Evolutionary conservation across 2,329 filamentous ascomycete genomes (phyloP).

Genomic region (Aspergillus oerlinghausenensis): DNA sequence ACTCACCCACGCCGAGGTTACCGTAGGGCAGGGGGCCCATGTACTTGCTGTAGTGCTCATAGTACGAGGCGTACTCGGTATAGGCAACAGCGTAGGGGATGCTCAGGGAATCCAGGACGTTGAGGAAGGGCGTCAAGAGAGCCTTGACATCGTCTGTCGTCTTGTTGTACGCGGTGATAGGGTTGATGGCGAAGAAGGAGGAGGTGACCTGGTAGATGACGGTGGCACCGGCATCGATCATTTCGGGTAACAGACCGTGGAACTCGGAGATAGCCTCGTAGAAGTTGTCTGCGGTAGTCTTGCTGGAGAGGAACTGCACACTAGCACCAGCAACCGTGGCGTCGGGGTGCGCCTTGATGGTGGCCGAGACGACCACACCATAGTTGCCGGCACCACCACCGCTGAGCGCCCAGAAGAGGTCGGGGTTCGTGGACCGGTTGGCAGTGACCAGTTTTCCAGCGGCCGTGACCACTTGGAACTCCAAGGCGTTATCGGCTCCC

Average conservation of each 20-base stretch:
- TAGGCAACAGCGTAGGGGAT: constrained; percentile 30
- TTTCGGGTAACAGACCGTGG: constrained; percentile 46
- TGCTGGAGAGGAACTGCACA: constrained; percentile 37
- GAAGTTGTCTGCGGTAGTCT: constrained; percentile 43
- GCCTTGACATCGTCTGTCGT: constrained; percentile 40
- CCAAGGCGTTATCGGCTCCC: constrained; percentile 55
- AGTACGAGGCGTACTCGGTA: constrained; percentile 29
- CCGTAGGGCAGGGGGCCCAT: constrained; percentile 28
- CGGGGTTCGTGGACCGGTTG: constrained; percentile 45
- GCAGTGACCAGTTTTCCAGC: constrained; percentile 47
- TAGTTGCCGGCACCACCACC: constrained; percentile 60
- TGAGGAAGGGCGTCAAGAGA: constrained; percentile 44
- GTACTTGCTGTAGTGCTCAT: constrained; percentile 31
- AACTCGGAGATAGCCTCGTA: constrained; percentile 49
- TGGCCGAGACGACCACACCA: constrained; percentile 54
- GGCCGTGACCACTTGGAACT: constrained; percentile 52
- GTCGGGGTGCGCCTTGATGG: constrained; percentile 48
- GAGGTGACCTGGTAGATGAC: constrained; percentile 49
- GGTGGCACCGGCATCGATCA: constrained; percentile 49
- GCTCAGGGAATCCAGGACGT: constrained; percentile 34
- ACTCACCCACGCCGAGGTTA: constrained; percentile 21
- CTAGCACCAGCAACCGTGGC: constrained; percentile 40
- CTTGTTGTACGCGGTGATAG: constrained; percentile 48
- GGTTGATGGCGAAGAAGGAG: constrained; percentile 45
- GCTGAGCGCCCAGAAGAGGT: constrained; percentile 60